Evolutionary conservation across 2,329 filamentous ascomycete species (phyloP).

Genomic region (Colletotrichum phormii): DNA sequence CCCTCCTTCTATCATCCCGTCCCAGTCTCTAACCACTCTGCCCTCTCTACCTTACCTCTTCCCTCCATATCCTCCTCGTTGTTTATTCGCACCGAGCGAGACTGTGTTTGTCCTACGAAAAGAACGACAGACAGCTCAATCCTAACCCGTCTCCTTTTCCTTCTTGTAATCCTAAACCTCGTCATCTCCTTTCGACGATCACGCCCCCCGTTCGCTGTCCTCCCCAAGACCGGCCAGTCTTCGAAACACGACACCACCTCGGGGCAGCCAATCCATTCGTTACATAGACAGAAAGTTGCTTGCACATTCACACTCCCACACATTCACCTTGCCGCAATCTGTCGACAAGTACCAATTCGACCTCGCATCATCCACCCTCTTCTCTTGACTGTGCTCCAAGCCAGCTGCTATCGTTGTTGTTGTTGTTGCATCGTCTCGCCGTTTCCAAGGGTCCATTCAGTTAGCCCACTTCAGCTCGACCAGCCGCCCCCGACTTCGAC

Average conservation of each 20-base stretch:
- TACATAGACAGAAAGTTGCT: constrained; percentile 33
- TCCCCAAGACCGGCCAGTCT: constrained; percentile 19
- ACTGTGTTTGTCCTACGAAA: constrained; percentile 33
- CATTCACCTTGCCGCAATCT: constrained; percentile 3
- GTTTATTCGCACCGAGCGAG: constrained; percentile 29
- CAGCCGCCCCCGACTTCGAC: constrained; percentile 26
- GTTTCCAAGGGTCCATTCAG: constrained; percentile 14
- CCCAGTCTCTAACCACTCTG: constrained; percentile 14
- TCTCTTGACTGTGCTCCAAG: constrained; percentile 6
- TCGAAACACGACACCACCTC: constrained; percentile 35
- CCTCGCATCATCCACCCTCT: not conserved
- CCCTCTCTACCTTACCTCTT: constrained; percentile 14
- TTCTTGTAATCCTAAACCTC: constrained; percentile 36
- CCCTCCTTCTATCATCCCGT: constrained; percentile 30
- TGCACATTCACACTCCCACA: constrained; percentile 11
- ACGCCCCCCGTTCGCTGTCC: constrained; percentile 29
- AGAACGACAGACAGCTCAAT: constrained; percentile 31
- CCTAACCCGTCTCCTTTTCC: constrained; percentile 23
- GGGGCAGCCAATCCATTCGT: constrained; percentile 33
- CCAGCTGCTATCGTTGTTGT: constrained; percentile 2
- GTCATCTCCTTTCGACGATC: constrained; percentile 35
- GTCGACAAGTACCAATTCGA: not conserved
- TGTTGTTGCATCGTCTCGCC: constrained; percentile 11
- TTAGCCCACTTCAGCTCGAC: constrained; percentile 35
- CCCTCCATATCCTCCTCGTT: constrained; percentile 26